Evolutionary conservation across 345 rosid genomes (phyloP), one percentile per base, ranked within the genome.

Genomic region (Eucalyptus regnans): DNA sequence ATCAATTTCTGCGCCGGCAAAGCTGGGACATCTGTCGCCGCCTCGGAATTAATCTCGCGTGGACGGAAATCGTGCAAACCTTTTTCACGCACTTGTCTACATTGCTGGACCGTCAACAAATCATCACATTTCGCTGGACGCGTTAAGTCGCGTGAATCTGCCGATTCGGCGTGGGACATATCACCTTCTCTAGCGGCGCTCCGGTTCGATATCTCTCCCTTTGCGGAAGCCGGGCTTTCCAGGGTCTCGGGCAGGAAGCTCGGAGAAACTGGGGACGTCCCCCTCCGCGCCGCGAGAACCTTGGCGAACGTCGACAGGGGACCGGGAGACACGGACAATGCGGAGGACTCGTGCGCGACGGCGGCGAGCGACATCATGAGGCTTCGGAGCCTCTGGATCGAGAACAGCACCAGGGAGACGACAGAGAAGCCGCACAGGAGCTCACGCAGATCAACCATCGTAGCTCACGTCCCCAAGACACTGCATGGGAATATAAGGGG

Each of bases 391-490:
- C 51, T 84, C 87, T 37, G 76, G 87, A 66, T 44, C 84, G 22
- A 88, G 50, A 91, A 7, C 43, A 90, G 31, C 46, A 88, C 85
- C 3, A 88, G 84, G 86, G 92, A 91, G 64, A 90, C 44, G 29
- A 91, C 50, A 50, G 92, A 91, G 81, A 93, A 88, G n/a, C 90
- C 89, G 89, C 91, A 90, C n/a, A 89, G 86, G 50, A 93, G 46
- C 88, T 90, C 93, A 43, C 87, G 92, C 52, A 76, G 25, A 76
- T 76, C 83, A 76, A 76, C 43, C 83, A 37, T 37, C 48, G 12
- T 33, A 16, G 20, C 23, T 68, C 80, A 68, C 43, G 80, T 68
- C 80, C 80, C 43, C 22, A 22, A 9, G 83, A 37, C 27, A 6
- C 25, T 18, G 83, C 83, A 76, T 37, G 27, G 48, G 48, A 37